Conservation (phyloP, 257 asterid species). For the Paraleonurus japonicus region DNA sequence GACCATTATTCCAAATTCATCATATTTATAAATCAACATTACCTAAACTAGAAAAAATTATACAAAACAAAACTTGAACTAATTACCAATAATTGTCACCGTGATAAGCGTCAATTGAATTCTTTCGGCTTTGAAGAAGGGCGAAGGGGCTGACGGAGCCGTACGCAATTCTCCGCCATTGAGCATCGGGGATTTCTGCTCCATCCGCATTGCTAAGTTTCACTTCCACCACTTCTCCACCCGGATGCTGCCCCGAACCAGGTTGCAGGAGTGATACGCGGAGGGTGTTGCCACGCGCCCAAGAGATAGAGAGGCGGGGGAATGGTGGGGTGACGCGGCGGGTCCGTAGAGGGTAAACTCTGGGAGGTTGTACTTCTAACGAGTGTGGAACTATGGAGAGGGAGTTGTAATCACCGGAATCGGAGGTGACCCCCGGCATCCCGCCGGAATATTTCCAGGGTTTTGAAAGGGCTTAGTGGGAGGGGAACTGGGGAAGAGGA, state of each 20-base stretch:
- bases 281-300: constrained; percentile 95
- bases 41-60: background rate
- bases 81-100: constrained; percentile 61
- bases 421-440: constrained; percentile 72
- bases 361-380: constrained; percentile 33
- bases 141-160: constrained; percentile 95
- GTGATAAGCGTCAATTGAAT: constrained; percentile 37
- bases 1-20: background rate
- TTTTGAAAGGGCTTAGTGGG: constrained; percentile 28
- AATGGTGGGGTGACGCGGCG: constrained; percentile 53
- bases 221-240: constrained; percentile 79
- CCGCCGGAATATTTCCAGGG: constrained; percentile 49
- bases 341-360: constrained; percentile 47
- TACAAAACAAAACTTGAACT: background rate
- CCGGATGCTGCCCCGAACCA: constrained; percentile 28
- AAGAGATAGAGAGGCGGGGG: constrained; percentile 64
- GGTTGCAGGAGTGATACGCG: constrained; percentile 62
- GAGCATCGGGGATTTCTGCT: constrained; percentile 56
- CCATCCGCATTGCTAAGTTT: constrained; percentile 50
- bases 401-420: constrained; percentile 44
- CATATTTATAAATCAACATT: constrained; percentile 16
- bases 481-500: background rate
- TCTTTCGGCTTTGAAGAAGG: constrained; percentile 81
- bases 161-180: constrained; percentile 77
- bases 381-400: constrained; percentile 51